Evolutionary conservation across 2,329 filamentous ascomycete species (phyloP).

Genomic region (Fusarium sororula): DNA sequence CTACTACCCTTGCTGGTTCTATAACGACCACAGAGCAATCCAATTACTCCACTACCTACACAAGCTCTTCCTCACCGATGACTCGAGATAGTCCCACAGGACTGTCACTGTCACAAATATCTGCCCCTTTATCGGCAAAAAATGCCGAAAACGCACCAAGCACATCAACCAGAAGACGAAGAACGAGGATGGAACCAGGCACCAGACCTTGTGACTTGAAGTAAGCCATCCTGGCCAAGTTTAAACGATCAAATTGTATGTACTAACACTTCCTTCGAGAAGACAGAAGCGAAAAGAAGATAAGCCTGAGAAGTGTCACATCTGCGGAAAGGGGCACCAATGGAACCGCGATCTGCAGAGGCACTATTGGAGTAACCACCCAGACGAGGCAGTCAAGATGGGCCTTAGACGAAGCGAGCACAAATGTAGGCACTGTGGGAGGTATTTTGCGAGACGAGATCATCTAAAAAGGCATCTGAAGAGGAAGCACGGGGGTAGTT

Average conservation of each 20-base stretch:
- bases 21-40: neutral
- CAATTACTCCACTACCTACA: neutral
- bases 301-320: constrained; percentile 1
- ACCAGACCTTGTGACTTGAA: constrained; percentile 17
- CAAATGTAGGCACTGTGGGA: neutral
- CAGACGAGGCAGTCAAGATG: neutral
- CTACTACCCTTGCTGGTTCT: neutral
- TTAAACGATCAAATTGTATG: accelerated
- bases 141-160: neutral
- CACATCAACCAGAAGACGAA: neutral
- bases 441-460: constrained; percentile 5
- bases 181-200: neutral
- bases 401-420: neutral
- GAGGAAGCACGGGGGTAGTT: constrained; percentile 5
- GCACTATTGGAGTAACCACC: constrained; percentile 1
- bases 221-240: neutral
- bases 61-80: neutral
- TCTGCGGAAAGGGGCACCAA: constrained; percentile 7
- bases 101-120: neutral
- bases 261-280: neutral
- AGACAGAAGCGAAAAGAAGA: constrained; percentile 3
- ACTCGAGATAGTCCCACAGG: neutral
- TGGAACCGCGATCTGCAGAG: neutral
- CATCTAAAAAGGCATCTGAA: constrained; percentile 9
- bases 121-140: neutral